Conservation (phyloP, 179 eudicot genomes). For the Actinidia chinensis region DNA sequence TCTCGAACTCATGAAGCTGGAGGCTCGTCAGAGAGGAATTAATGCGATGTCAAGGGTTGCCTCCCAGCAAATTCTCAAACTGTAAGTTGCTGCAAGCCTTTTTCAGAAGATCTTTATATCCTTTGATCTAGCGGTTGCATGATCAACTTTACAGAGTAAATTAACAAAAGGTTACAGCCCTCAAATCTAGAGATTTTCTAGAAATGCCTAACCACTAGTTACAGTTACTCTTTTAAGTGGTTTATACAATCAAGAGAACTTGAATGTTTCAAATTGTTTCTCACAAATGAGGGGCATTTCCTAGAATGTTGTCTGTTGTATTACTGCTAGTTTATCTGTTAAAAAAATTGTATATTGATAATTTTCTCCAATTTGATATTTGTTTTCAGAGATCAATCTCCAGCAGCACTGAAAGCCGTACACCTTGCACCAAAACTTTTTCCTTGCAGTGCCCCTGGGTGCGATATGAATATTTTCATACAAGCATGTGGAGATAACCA, state of each 20-base stretch:
- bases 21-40: constrained; percentile 35
- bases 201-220: no score
- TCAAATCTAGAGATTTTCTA: no score
- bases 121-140: background rate
- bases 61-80: constrained; percentile 52
- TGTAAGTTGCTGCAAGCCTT: constrained; percentile 34
- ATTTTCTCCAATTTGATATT: background rate
- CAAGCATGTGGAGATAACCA: constrained; percentile 85
- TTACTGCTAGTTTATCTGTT: no score
- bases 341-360: no score
- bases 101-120: background rate
- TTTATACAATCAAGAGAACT: background rate
- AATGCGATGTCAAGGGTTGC: constrained; percentile 62
- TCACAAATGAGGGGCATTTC: no score
- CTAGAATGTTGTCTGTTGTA: no score
- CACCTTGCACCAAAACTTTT: constrained; percentile 28
- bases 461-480: constrained; percentile 73
- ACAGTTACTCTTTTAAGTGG: background rate
- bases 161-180: no score
- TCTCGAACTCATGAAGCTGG: constrained; percentile 50
- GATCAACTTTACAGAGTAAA: no score
- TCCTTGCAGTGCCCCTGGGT: constrained; percentile 60
- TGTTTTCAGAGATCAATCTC: constrained; percentile 59
- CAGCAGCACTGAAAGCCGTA: constrained; percentile 61
- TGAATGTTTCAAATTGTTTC: no score